Evolutionary conservation across 2,329 filamentous ascomycete species (phyloP).

Genomic region (Aureobasidium sp.): DNA sequence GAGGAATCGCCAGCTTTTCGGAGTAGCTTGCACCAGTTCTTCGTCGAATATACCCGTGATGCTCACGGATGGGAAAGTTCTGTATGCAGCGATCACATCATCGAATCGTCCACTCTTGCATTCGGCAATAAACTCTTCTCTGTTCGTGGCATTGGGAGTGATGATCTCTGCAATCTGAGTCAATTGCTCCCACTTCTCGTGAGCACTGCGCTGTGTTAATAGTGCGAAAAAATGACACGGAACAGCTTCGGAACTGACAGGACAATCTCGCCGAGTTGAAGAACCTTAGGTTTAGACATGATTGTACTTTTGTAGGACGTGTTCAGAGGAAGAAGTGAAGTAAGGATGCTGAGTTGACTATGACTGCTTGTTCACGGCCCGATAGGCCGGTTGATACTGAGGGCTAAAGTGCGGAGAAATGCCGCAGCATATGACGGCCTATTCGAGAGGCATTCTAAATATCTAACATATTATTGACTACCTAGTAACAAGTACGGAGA

Average conservation of each 20-base stretch:
- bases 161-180: conserved; percentile 58
- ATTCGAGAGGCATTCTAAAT: neutral
- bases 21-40: conserved; percentile 54
- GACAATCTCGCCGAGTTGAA: conserved; percentile 56
- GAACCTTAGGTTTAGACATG: conserved; percentile 49
- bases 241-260: conserved; percentile 39
- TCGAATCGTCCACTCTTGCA: conserved; percentile 59
- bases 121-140: conserved; percentile 62
- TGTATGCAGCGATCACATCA: conserved; percentile 57
- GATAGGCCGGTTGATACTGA: conserved; percentile 6
- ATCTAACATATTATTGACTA: neutral
- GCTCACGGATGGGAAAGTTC: conserved; percentile 58
- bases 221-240: neutral
- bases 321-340: neutral
- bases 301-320: neutral
- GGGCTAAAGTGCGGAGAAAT: conserved; percentile 6
- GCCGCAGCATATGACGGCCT: neutral
- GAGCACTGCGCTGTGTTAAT: conserved; percentile 44
- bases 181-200: conserved; percentile 57
- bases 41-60: conserved; percentile 65
- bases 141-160: conserved; percentile 52
- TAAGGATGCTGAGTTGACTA: neutral
- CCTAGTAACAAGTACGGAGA: neutral
- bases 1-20: conserved; percentile 33
- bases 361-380: neutral